Evolutionary conservation across 2,329 filamentous ascomycete genomes (phyloP).

Genomic region (Apiospora kogelbergensis): DNA sequence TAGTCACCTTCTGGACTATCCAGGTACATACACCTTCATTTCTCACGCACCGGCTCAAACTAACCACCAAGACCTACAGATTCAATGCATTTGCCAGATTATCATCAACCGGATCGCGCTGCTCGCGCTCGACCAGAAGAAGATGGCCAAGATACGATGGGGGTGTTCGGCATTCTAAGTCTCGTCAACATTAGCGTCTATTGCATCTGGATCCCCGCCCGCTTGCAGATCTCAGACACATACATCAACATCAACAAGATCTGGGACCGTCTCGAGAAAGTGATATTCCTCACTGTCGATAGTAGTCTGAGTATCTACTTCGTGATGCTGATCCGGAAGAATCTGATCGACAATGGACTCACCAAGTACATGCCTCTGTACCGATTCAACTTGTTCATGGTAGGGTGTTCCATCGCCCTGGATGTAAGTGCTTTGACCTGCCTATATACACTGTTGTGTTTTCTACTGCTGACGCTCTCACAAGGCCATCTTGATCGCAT

Average conservation of each 20-base stretch:
- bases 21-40: neutral
- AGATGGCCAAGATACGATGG: slow-evolving; percentile 39
- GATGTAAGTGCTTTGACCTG: slow-evolving; percentile 28
- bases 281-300: slow-evolving; percentile 45
- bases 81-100: slow-evolving; percentile 50
- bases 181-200: slow-evolving; percentile 49
- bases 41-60: slow-evolving; percentile 1
- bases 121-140: slow-evolving; percentile 39
- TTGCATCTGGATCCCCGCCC: slow-evolving; percentile 50
- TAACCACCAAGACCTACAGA: slow-evolving; percentile 34
- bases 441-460: no score
- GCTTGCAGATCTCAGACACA: slow-evolving; percentile 37
- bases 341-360: slow-evolving; percentile 45
- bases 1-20: neutral
- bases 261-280: slow-evolving; percentile 52
- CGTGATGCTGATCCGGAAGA: slow-evolving; percentile 41
- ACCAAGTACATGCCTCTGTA: slow-evolving; percentile 46
- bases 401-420: slow-evolving; percentile 44
- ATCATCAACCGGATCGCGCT: slow-evolving; percentile 50
- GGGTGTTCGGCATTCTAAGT: slow-evolving; percentile 39
- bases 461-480: neutral
- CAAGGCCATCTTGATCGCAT: slow-evolving; percentile 35
- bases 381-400: slow-evolving; percentile 45
- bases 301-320: slow-evolving; percentile 47
- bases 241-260: slow-evolving; percentile 43